These are phyloP conservation scores for Uncinocarpus reesii DNA, from an alignment of 2,329 filamentous ascomycete genomes.

Conservation along the genomic window DNA sequence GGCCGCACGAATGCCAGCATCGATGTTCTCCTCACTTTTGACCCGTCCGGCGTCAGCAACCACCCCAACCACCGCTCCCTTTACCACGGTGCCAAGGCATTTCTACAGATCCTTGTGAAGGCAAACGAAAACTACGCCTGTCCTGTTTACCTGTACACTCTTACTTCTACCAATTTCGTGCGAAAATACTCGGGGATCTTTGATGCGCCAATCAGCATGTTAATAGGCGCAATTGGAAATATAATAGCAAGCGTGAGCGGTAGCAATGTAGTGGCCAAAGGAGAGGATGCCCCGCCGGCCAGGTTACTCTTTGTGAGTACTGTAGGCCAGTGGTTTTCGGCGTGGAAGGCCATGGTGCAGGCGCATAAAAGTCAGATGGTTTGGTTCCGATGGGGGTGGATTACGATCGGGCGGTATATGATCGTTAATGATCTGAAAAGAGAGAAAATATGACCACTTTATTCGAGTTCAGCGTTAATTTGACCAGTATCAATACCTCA, in stretches of 20 bases:
- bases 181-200: conserved; percentile 75
- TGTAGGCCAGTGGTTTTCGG: conserved; percentile 53
- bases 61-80: conserved; percentile 93
- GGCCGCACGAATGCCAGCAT: conserved; percentile 45
- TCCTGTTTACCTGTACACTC: conserved; percentile 76
- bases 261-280: conserved; percentile 7
- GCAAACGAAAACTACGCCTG: conserved; percentile 54
- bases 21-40: conserved; percentile 84
- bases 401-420: conserved; percentile 86
- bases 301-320: conserved; percentile 60
- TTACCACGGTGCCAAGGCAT: conserved; percentile 67
- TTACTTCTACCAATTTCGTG: conserved; percentile 59
- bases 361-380: conserved; percentile 95
- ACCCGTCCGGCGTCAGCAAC: conserved; percentile 65
- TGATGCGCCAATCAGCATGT: conserved; percentile 63
- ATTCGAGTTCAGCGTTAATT: neutral
- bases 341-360: conserved; percentile 75
- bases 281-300: conserved; percentile 13
- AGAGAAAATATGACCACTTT: conserved; percentile 22
- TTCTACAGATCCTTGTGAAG: conserved; percentile 56
- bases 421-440: conserved; percentile 74
- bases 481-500: neutral
- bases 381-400: conserved; percentile 97
- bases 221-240: conserved; percentile 42
- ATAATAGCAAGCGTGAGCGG: neutral